Percentiles rank a stretch among this genome's conserved stretches.
Conservation (phyloP, 192 early-diverging fungal species). For the Blastocladiella britannica region DNA sequence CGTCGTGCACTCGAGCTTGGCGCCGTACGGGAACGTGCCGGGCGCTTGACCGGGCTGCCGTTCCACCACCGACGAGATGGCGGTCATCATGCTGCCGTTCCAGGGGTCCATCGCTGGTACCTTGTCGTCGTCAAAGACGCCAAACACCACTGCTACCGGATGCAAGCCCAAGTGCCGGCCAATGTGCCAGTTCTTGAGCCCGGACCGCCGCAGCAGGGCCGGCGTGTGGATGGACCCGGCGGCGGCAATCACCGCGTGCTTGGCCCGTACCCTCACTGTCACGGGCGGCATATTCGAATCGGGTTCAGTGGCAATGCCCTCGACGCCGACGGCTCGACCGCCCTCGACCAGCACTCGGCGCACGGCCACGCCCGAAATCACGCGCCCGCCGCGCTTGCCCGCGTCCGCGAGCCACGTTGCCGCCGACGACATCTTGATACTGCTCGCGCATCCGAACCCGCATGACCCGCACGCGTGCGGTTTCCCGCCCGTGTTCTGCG, state of each 20-base stretch:
- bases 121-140: slow-evolving; percentile 37
- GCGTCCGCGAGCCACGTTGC: slow-evolving; percentile 51
- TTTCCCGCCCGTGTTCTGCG: slow-evolving; percentile 39
- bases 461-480: slow-evolving; percentile 43
- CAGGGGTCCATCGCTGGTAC: slow-evolving; percentile 20
- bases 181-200: slow-evolving; percentile 47
- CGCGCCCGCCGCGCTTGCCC: slow-evolving; percentile 27
- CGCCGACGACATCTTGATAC: slow-evolving; percentile 42
- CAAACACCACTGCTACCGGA: slow-evolving; percentile 36
- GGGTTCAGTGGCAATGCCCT: slow-evolving; percentile 12
- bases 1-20: slow-evolving; percentile 37
- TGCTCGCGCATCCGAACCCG: slow-evolving; percentile 44
- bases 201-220: slow-evolving; percentile 36
- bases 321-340: slow-evolving; percentile 33
- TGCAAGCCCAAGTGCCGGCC: slow-evolving; percentile 42
- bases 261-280: slow-evolving; percentile 18
- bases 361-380: too few relatives aligned
- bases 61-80: slow-evolving; percentile 30
- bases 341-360: slow-evolving; percentile 29
- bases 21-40: slow-evolving; percentile 42
- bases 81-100: slow-evolving; percentile 44
- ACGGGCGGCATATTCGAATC: too few relatives aligned
- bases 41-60: slow-evolving; percentile 38
- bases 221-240: slow-evolving; percentile 46
- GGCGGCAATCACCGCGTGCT: slow-evolving; percentile 32